Conservation (phyloP, 345 rosid genomes). For the Angophora floribunda region DNA sequence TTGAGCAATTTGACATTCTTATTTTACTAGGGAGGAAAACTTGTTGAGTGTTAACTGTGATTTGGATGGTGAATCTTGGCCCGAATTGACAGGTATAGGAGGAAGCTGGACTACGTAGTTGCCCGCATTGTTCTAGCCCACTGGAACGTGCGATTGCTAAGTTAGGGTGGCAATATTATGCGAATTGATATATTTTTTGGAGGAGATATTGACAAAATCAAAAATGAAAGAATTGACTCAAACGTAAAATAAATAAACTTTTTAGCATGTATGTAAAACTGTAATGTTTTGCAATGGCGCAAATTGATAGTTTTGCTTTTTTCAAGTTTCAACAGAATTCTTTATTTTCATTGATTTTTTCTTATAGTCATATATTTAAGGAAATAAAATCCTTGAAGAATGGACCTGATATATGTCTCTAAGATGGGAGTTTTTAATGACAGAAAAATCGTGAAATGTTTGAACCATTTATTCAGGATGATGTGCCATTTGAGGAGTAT, state of each 20-base stretch:
- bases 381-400: background rate
- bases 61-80: background rate
- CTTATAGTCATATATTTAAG: background rate
- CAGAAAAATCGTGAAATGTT: slow-evolving; percentile 71
- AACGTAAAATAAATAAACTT: background rate
- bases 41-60: background rate
- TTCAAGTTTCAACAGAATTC: background rate
- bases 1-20: background rate
- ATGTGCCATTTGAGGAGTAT: slow-evolving; percentile 80
- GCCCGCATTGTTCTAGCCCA: background rate
- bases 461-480: slow-evolving; percentile 95
- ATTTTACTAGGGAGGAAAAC: background rate
- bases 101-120: background rate
- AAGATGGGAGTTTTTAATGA: slow-evolving; percentile 1
- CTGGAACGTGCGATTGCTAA: background rate
- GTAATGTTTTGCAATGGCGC: background rate
- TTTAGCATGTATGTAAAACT: background rate
- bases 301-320: background rate
- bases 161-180: background rate
- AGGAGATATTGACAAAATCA: background rate
- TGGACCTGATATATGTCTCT: background rate
- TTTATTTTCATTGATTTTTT: background rate
- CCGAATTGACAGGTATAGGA: background rate
- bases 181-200: background rate
- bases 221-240: background rate